A percentile compares a stretch with the other conserved stretches of the same genome.
phyloP scores from a whole-genome alignment of 192 early-diverging fungal species.

The Podila epigama region DNA sequence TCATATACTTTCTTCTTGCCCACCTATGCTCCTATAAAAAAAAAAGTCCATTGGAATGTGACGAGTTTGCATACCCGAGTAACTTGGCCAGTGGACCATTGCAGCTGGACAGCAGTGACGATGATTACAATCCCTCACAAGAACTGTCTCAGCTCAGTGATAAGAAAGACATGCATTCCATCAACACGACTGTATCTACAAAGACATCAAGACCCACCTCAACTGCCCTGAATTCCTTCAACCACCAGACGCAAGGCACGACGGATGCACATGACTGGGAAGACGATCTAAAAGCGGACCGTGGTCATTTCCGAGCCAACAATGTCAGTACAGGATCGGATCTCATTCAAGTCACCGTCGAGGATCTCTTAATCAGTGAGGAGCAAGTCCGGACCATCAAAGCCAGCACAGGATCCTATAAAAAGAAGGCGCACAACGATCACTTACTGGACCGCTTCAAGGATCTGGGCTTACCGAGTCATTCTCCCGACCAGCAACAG shows the following conservation, averaged over 20 bases:
- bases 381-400: constrained; percentile 32
- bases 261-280: neutral
- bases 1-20: neutral
- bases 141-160: too few relatives aligned
- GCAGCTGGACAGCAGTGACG: neutral
- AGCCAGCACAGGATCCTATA: neutral
- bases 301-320: constrained; percentile 4
- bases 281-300: constrained; percentile 4
- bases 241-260: neutral
- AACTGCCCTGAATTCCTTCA: neutral
- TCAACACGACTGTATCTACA: neutral
- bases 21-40: neutral
- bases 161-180: neutral
- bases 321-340: constrained; percentile 37
- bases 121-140: neutral
- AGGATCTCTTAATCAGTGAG: constrained; percentile 38
- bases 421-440: neutral
- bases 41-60: constrained; percentile 17
- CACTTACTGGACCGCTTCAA: neutral
- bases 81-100: constrained; percentile 8
- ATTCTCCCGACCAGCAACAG: too few relatives aligned
- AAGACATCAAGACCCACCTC: neutral
- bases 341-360: constrained; percentile 41
- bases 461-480: too few relatives aligned
- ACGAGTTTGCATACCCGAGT: constrained; percentile 42